A percentile compares a stretch with the other conserved stretches of the same genome.
phyloP scores from a whole-genome alignment of 768 basidiomycete species.

The Pholiota microspora region DNA sequence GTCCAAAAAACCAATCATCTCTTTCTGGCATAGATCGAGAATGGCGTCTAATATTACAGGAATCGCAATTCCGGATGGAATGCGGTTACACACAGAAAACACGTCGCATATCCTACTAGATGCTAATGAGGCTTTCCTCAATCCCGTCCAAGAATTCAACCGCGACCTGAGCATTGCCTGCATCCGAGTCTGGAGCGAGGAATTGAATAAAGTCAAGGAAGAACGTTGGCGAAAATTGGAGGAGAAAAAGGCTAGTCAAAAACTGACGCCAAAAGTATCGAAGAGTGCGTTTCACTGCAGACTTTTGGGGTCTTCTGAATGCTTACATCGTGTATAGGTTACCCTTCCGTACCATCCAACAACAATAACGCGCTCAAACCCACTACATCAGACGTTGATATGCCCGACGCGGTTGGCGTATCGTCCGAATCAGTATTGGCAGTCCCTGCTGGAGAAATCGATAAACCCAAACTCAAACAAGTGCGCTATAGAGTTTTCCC shows the following conservation, averaged over 20 bases:
- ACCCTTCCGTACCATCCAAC: neutral
- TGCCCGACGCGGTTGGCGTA: neutral
- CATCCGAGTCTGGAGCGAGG: slow-evolving; percentile 87
- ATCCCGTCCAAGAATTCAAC: slow-evolving; percentile 98
- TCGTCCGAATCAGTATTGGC: neutral
- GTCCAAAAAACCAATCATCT: slow-evolving; percentile 8
- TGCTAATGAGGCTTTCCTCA: slow-evolving; percentile 86
- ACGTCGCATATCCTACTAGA: slow-evolving; percentile 77
- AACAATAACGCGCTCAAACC: neutral
- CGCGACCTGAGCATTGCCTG: slow-evolving; percentile 90
- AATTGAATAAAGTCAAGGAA: slow-evolving; percentile 60
- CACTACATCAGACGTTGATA: neutral
- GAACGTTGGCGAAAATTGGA: slow-evolving; percentile 53
- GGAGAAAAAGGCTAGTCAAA: slow-evolving; percentile 39
- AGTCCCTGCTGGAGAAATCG: neutral
- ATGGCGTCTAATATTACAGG: slow-evolving; percentile 19
- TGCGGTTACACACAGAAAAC: slow-evolving; percentile 79
- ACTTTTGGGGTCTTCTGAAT: no score
- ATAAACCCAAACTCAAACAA: neutral
- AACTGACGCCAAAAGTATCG: slow-evolving; percentile 28
- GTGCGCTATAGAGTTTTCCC: slow-evolving; percentile 16
- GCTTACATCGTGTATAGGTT: neutral
- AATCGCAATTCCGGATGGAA: slow-evolving; percentile 64
- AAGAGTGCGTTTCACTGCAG: slow-evolving; percentile 18
- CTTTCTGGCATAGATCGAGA: slow-evolving; percentile 11